Percentiles rank a stretch among this genome's conserved stretches.
These are phyloP conservation scores for Phytophthora nicotianae DNA, from an alignment of 352 stramenopile genomes.

Conservation along the genomic window DNA sequence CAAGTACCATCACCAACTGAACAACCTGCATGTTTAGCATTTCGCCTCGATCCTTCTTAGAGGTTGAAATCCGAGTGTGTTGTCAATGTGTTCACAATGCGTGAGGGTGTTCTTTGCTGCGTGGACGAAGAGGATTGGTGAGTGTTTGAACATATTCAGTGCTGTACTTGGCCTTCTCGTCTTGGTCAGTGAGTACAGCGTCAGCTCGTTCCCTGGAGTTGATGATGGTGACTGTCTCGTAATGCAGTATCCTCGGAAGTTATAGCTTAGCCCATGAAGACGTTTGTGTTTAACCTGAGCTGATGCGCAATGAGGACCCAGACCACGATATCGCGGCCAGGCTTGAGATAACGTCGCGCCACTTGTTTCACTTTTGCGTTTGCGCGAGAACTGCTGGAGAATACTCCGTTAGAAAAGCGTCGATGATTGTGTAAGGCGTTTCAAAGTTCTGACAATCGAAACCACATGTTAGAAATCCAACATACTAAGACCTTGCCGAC, in stretches of 20 bases:
- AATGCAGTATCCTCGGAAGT: slow-evolving; percentile 60
- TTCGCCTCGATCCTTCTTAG: slow-evolving; percentile 13
- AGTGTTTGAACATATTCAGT: slow-evolving; percentile 38
- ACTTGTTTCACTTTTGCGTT: slow-evolving; percentile 62
- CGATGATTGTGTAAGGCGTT: slow-evolving; percentile 61
- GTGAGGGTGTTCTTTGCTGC: slow-evolving; percentile 37
- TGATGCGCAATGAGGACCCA: slow-evolving; percentile 54
- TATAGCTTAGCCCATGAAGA: slow-evolving; percentile 36
- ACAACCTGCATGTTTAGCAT: no score
- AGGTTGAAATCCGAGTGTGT: slow-evolving; percentile 32
- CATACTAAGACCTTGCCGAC: neutral
- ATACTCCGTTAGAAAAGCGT: slow-evolving; percentile 59
- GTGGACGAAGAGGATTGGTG: slow-evolving; percentile 41
- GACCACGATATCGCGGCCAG: slow-evolving; percentile 61
- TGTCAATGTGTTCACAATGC: slow-evolving; percentile 51
- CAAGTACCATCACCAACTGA: neutral
- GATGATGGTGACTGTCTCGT: slow-evolving; percentile 40
- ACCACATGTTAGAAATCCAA: neutral
- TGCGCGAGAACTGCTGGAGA: slow-evolving; percentile 47
- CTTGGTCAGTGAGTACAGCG: slow-evolving; percentile 48
- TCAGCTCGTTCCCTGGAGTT: slow-evolving; percentile 27
- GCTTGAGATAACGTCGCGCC: slow-evolving; percentile 56
- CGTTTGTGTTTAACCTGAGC: slow-evolving; percentile 55
- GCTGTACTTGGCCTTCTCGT: slow-evolving; percentile 20
- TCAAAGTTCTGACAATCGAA: slow-evolving; percentile 22